A percentile compares a stretch with the other conserved stretches of the same genome.
These are phyloP conservation scores for Melastoma malabathricum DNA, from an alignment of 345 rosid species.

Conservation along the genomic window DNA sequence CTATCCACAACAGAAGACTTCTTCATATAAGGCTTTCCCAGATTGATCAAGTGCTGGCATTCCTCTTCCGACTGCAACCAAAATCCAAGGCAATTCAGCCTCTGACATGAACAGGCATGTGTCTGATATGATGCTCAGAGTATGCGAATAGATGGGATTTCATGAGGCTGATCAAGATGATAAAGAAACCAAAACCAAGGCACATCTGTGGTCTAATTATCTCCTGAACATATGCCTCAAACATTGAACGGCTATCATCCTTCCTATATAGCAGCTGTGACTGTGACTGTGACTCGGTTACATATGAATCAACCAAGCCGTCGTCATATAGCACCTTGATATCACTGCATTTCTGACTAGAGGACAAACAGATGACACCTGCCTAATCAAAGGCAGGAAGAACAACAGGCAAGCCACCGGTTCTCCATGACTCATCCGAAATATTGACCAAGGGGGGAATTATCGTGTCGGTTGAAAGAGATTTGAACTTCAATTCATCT, in stretches of 20 bases:
- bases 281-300: not conserved
- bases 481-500: too few species aligned
- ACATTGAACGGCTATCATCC: not conserved
- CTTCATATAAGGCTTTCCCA: conserved; percentile 72
- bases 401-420: too few species aligned
- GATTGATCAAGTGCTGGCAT: conserved; percentile 60
- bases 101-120: not conserved
- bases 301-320: not conserved
- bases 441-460: too few species aligned
- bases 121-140: too few species aligned
- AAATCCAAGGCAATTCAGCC: conserved; percentile 1
- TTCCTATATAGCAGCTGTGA: not conserved
- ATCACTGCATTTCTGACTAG: too few species aligned
- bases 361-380: too few species aligned
- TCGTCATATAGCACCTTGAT: too few species aligned
- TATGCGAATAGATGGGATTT: too few species aligned
- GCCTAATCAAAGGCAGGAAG: too few species aligned
- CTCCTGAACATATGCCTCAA: not conserved
- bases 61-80: conserved; percentile 56
- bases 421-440: too few species aligned
- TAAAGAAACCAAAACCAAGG: not conserved
- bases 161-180: too few species aligned
- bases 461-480: too few species aligned
- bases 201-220: not conserved
- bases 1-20: conserved; percentile 81